Base-by-base conservation (phyloP, 805 yeast genomes). In the Clavispora asparagi region DNA sequence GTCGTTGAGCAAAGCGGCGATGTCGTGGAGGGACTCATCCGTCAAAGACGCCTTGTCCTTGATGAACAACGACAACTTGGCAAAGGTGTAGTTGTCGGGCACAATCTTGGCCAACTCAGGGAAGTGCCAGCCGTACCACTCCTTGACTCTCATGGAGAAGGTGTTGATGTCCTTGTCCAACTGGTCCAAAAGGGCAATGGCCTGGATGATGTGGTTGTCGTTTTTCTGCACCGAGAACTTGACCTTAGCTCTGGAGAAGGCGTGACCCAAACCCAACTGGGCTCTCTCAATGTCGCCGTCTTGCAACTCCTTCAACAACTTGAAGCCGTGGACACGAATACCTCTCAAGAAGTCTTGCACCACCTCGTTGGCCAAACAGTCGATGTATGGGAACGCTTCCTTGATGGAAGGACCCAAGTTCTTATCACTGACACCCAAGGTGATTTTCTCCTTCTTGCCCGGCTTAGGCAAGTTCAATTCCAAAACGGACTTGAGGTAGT, bases 51-150 rank as follows among this genome's bases (percentile, higher is more conserved):
- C 76, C 76, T 94, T 94, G 75, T 94, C 96, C 71, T 82, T 81
- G 66, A 94, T 88, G 71, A 78, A 77, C 52, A 89, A 72, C 51
- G 89, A 87, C 53, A 92, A 78, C 67, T 79, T 82, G 57, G 97
- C 96, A 69, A 79, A 91, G 53, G 77, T 73, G 75, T 86, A 87
- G 78, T 89, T 90, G 71, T 91, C 97, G 57, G 88, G 82, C 44
- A 87, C 95, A 61, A 91, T 79, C 73, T 86, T 87, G 60, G 95
- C 94, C 73, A 90, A 81, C 75, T 90, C 97, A 49, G 97, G 97
- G 83, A 94, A 90, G 68, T 90, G 97, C 97, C 97, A 90, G 61
- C 96, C 95, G 74, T 90, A 90, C 97, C 97, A 90, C 74, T 90
- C 97, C 76, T 90, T 88, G 56, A 87, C 94, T 73, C 97, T 83